phyloP scores from a whole-genome alignment of 768 basidiomycete genomes.

The Leccinum variicolor region DNA sequence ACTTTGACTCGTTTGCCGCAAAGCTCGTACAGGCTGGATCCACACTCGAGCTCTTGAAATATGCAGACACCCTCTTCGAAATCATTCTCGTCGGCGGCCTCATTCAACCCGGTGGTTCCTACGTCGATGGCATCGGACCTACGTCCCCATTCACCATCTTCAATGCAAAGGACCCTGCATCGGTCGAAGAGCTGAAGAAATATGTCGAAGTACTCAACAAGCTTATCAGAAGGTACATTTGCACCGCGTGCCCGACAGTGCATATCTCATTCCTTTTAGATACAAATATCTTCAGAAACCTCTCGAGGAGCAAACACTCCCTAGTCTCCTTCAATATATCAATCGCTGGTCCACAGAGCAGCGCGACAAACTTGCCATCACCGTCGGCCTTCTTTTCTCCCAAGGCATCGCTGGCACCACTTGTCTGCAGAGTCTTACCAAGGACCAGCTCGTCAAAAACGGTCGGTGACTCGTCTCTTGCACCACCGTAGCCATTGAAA shows the following conservation, averaged over 20 bases:
- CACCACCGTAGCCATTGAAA: slow-evolving; percentile 6
- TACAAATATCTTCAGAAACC: slow-evolving; percentile 99
- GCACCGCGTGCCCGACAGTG: slow-evolving; percentile 2
- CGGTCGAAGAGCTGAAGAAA: slow-evolving; percentile 85
- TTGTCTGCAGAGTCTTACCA: slow-evolving; percentile 79
- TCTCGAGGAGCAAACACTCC: slow-evolving; percentile 82
- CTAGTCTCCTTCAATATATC: slow-evolving; percentile 82
- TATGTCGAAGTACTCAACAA: slow-evolving; percentile 94
- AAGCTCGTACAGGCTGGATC: slow-evolving; percentile 91
- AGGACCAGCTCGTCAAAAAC: slow-evolving; percentile 95
- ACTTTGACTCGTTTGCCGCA: slow-evolving; percentile 78
- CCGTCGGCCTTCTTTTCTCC: slow-evolving; percentile 78
- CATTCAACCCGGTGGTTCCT: slow-evolving; percentile 92
- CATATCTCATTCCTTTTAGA: slow-evolving; percentile 39
- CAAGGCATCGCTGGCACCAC: slow-evolving; percentile 78
- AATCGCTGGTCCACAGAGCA: slow-evolving; percentile 77
- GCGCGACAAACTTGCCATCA: slow-evolving; percentile 79
- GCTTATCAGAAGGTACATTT: slow-evolving; percentile 81
- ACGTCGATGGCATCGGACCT: slow-evolving; percentile 83
- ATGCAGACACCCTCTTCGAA: slow-evolving; percentile 96
- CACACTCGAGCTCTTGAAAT: slow-evolving; percentile 93
- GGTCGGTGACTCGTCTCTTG: slow-evolving; percentile 41
- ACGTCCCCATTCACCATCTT: slow-evolving; percentile 87
- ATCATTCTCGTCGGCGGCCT: slow-evolving; percentile 93
- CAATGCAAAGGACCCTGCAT: slow-evolving; percentile 73